These are phyloP conservation scores for Scheffersomyces cryptocercus DNA, from an alignment of 1,139 yeast species.

Conservation along the genomic window DNA sequence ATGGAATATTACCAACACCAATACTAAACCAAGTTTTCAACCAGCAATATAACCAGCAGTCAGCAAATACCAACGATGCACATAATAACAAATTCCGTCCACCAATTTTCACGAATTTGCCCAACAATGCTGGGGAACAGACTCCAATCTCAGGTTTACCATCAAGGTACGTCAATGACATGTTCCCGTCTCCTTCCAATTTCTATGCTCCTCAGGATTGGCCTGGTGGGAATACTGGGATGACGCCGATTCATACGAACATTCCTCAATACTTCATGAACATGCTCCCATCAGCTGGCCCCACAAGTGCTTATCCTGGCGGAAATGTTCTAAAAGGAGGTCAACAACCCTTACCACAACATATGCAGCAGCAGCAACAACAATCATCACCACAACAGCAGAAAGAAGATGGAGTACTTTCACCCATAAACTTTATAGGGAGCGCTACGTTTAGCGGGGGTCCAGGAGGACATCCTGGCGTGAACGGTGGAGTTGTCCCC, in stretches of 20 bases:
- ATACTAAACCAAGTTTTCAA: constrained; percentile 37
- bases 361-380: not conserved
- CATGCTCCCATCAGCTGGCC: constrained; percentile 16
- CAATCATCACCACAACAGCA: not conserved
- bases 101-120: constrained; percentile 9
- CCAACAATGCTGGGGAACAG: constrained; percentile 39
- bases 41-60: constrained; percentile 7
- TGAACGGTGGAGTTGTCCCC: too few relatives aligned
- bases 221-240: constrained; percentile 33
- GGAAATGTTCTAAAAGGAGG: not conserved
- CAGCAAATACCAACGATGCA: constrained; percentile 1
- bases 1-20: constrained; percentile 37
- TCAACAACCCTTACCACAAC: not conserved
- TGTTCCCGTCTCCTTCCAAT: constrained; percentile 57
- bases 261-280: constrained; percentile 16
- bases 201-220: constrained; percentile 50
- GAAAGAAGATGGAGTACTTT: not conserved
- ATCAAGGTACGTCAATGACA: constrained; percentile 52
- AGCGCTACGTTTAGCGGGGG: not conserved
- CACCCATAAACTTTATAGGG: not conserved
- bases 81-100: constrained; percentile 8
- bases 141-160: constrained; percentile 54
- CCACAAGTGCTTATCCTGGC: constrained; percentile 8
- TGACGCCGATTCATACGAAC: constrained; percentile 36
- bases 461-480: too few relatives aligned